Evolutionary conservation across 805 yeast genomes (phyloP).

Genomic region (Saturnispora zaruensis): DNA sequence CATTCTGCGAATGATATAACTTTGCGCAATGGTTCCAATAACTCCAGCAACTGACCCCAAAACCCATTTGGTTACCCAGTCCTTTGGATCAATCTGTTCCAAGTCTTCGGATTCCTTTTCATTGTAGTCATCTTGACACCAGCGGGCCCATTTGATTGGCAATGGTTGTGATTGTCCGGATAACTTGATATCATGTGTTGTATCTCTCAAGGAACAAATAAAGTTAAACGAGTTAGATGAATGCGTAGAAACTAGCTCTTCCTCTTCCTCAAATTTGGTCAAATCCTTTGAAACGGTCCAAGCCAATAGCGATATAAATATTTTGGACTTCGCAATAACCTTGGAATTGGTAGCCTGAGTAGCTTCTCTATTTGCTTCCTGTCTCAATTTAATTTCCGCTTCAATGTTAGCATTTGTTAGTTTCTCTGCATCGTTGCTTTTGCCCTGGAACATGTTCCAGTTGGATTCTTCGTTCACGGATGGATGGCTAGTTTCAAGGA

Average conservation of each 20-base stretch:
- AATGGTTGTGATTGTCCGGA: constrained; percentile 80
- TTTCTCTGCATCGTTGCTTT: constrained; percentile 76
- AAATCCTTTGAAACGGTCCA: constrained; percentile 19
- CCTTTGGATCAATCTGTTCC: constrained; percentile 50
- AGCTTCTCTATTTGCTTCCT: constrained; percentile 10
- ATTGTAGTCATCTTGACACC: constrained; percentile 54
- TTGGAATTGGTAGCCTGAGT: neutral
- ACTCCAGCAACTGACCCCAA: constrained; percentile 69
- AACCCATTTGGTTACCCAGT: constrained; percentile 76
- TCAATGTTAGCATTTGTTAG: constrained; percentile 83
- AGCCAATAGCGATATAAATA: constrained; percentile 29
- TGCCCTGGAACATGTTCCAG: constrained; percentile 54
- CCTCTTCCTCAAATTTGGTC: constrained; percentile 7
- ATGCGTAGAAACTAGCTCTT: constrained; percentile 10
- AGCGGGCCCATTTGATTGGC: constrained; percentile 85
- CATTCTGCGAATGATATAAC: constrained; percentile 87
- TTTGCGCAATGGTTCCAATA: constrained; percentile 83
- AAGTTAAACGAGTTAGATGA: constrained; percentile 48
- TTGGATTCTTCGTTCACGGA: constrained; percentile 11
- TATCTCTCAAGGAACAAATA: constrained; percentile 67
- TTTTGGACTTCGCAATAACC: constrained; percentile 10
- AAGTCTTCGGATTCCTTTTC: constrained; percentile 16
- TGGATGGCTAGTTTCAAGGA: constrained; percentile 43
- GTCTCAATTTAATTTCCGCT: constrained; percentile 45
- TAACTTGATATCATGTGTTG: constrained; percentile 65